Evolutionary conservation across 768 basidiomycete species (phyloP), one percentile per base, ranked within the genome.

Genomic region (Podaxis sp.): DNA sequence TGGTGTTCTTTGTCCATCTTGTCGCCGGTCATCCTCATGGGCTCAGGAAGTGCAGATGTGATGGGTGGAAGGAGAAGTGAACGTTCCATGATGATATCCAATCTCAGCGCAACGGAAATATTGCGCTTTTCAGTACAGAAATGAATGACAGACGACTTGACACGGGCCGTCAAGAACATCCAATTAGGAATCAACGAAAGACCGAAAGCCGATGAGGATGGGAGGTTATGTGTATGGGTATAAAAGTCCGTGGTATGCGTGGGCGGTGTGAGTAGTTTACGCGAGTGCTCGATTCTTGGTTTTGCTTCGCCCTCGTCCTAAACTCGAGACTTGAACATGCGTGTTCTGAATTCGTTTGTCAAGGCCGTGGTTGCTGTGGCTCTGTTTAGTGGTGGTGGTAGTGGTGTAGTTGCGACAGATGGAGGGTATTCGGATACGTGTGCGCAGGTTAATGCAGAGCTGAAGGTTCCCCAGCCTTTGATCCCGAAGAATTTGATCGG

Each of bases 391-490:
- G 17, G 51, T 48, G 28, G 10, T 22, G 8, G 50, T 28, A 13
- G 51, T 28, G 20, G 48, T 10, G 13, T 10, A 20, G n/a, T 7
- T 8, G 44, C 15, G 40, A 41, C 44, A 0, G 44, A 20, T 46
- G 52, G 17, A 15, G 44, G 13, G 10, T 62, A 62, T 22, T 50
- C 60, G 10, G 81, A 83, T 65, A 66, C 75, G 24, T 84, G 82
- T 64, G 80, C 73, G 20, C 69, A 75, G 56, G 68, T 82, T 44
- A 65, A 76, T 48, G 70, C 64, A 1, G 64, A 67, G 6, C 69
- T 82, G 48, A 69, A 66, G 33, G 66, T 72, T 2, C 72, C 77
- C 4, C 71, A 69, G 41, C 49, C 66, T 20, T 46, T 64, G 1
- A 24, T 65, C 17, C 67, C 70, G n/a, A 70, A 71, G 3, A 68